Evolutionary conservation across 2,329 filamentous ascomycete species (phyloP).

Genomic region (Pezicula neosporulosa): DNA sequence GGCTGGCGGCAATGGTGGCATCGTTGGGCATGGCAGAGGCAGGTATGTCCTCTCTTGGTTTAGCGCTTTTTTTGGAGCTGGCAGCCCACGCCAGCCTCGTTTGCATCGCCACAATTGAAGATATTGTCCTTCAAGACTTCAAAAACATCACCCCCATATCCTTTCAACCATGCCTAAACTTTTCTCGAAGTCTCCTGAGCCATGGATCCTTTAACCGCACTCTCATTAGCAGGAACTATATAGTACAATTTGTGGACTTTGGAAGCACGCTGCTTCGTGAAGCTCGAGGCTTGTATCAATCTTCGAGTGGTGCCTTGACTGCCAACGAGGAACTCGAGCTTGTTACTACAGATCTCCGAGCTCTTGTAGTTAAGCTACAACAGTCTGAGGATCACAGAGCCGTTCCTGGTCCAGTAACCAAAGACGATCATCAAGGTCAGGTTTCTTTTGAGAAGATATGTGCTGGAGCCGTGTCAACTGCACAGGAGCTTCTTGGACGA

Average conservation of each 20-base stretch:
- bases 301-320: background rate
- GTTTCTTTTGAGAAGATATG: background rate
- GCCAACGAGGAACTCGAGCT: background rate
- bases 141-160: too few relatives aligned
- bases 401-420: background rate
- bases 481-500: background rate
- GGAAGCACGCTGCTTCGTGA: background rate
- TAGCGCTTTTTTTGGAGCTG: too few relatives aligned
- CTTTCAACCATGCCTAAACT: too few relatives aligned
- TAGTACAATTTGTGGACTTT: conserved; percentile 41
- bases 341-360: background rate
- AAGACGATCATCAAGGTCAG: background rate
- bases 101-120: too few relatives aligned
- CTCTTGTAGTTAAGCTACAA: background rate
- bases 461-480: background rate
- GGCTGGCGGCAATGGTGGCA: too few relatives aligned
- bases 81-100: too few relatives aligned
- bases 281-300: background rate
- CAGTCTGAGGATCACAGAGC: background rate
- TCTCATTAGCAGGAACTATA: conserved; percentile 37
- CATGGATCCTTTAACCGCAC: conserved; percentile 25
- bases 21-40: too few relatives aligned
- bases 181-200: too few relatives aligned
- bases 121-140: too few relatives aligned
- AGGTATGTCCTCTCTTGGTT: too few relatives aligned